Conservation (phyloP, 345 rosid genomes). For the Cardiospermum halicacabum region DNA sequence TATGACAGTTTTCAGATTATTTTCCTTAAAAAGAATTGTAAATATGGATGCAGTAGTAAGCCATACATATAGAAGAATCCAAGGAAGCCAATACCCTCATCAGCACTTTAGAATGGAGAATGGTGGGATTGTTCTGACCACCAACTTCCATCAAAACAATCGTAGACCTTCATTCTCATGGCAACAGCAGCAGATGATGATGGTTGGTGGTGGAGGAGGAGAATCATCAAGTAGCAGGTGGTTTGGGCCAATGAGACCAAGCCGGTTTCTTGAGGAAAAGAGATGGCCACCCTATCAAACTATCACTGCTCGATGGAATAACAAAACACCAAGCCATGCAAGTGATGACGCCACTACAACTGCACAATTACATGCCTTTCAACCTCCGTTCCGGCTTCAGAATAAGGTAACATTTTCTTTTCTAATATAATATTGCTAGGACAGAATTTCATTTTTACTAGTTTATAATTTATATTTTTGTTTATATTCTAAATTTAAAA, state of each 20-base stretch:
- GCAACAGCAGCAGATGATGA: too few relatives aligned
- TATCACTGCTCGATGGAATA: conserved; percentile 26
- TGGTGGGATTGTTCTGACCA: conserved; percentile 31
- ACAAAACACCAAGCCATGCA: conserved; percentile 6
- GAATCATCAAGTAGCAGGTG: conserved; percentile 14
- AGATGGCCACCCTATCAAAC: conserved; percentile 37
- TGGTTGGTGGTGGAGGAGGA: too few relatives aligned
- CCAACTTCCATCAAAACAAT: conserved; percentile 13
- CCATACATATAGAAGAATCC: conserved; percentile 22
- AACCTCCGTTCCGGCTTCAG: conserved; percentile 23
- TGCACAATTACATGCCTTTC: conserved; percentile 15
- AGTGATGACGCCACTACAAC: background rate
- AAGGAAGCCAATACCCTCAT: conserved; percentile 27
- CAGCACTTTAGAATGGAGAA: conserved; percentile 39
- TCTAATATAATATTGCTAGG: too few relatives aligned
- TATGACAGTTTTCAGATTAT: too few relatives aligned
- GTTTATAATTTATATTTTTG: too few relatives aligned
- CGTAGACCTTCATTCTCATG: conserved; percentile 23
- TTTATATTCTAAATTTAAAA: too few relatives aligned
- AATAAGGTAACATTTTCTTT: conserved; percentile 18
- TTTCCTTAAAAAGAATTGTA: too few relatives aligned
- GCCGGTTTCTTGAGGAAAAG: conserved; percentile 33
- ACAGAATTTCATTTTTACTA: too few relatives aligned
- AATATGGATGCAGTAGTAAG: conserved; percentile 31
- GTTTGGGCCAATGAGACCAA: conserved; percentile 27